Evolutionary conservation across 768 basidiomycete genomes (phyloP).

Genomic region (Sporobolomyces pararoseus): DNA sequence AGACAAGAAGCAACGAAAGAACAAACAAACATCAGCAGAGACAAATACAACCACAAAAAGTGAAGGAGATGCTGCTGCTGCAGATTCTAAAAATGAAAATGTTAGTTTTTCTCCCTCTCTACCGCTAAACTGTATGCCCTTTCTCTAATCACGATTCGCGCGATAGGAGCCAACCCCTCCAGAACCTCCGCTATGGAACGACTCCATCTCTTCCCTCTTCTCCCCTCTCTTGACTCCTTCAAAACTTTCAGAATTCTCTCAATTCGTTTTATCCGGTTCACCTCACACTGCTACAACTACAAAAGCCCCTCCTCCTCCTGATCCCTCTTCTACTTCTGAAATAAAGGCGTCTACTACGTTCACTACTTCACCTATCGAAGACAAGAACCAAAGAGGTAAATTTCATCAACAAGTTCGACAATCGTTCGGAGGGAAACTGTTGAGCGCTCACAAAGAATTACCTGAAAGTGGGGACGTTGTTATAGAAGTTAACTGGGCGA

Average conservation of each 20-base stretch:
- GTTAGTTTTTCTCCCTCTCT: no score
- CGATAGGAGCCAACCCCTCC: background rate
- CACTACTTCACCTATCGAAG: conserved; percentile 53
- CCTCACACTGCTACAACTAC: background rate
- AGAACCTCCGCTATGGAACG: conserved; percentile 43
- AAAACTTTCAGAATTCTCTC: conserved; percentile 54
- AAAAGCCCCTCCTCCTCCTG: background rate
- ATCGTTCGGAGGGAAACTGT: conserved; percentile 75
- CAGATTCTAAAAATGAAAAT: background rate
- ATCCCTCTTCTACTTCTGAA: background rate
- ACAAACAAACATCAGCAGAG: background rate
- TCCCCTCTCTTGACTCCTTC: conserved; percentile 45
- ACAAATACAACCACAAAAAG: background rate
- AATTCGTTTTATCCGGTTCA: conserved; percentile 46
- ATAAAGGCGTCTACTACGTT: no score
- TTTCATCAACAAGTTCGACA: conserved; percentile 77
- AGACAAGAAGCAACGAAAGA: conserved; percentile 6
- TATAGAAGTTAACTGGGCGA: conserved; percentile 36
- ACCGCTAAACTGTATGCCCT: background rate
- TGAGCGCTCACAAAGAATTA: conserved; percentile 64
- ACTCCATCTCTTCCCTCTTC: background rate
- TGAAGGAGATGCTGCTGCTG: background rate
- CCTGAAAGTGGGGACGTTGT: conserved; percentile 16
- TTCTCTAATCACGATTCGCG: background rate
- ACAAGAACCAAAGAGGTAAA: conserved; percentile 73